phyloP scores from a whole-genome alignment of 495 filamentous ascomycete species.

The Sordaria brevicollis region DNA sequence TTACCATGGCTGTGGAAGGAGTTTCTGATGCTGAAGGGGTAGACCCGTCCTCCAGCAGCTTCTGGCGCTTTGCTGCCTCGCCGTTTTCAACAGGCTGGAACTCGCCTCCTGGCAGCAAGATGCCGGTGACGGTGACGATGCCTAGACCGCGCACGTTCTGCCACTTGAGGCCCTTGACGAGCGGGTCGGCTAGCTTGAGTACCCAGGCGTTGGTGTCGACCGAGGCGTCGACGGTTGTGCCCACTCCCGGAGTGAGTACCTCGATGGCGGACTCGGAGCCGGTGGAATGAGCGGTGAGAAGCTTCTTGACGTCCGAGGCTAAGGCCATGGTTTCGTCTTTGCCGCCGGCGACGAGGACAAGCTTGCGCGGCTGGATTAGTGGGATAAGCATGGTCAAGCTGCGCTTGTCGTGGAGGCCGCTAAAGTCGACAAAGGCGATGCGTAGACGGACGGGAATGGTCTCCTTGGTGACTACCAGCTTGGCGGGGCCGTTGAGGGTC shows the following conservation, averaged over 20 bases:
- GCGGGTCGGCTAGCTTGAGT: slow-evolving; percentile 72
- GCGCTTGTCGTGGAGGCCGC: slow-evolving; percentile 84
- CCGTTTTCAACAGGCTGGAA: slow-evolving; percentile 31
- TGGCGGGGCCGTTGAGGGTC: slow-evolving; percentile 57
- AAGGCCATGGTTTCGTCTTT: slow-evolving; percentile 65
- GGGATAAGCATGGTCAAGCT: slow-evolving; percentile 91
- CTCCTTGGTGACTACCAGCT: slow-evolving; percentile 51
- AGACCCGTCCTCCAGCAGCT: no score
- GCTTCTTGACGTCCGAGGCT: slow-evolving; percentile 69
- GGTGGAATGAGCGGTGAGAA: slow-evolving; percentile 47
- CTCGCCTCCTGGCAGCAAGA: slow-evolving; percentile 33
- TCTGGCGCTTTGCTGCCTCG: slow-evolving; percentile 9
- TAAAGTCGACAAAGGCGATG: slow-evolving; percentile 83
- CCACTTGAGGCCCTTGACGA: slow-evolving; percentile 82
- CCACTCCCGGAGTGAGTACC: slow-evolving; percentile 71
- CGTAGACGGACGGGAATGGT: slow-evolving; percentile 56
- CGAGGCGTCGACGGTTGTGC: slow-evolving; percentile 69
- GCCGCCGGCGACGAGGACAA: slow-evolving; percentile 78
- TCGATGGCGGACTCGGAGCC: slow-evolving; percentile 32
- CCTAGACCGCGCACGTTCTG: slow-evolving; percentile 84
- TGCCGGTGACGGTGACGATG: slow-evolving; percentile 77
- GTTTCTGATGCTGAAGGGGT: no score
- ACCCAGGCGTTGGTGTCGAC: slow-evolving; percentile 98
- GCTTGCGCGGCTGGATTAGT: slow-evolving; percentile 83
- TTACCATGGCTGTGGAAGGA: background rate